These are phyloP conservation scores for Musa itinerans DNA, from an alignment of 176 grass and related monocot genomes.

Conservation along the genomic window DNA sequence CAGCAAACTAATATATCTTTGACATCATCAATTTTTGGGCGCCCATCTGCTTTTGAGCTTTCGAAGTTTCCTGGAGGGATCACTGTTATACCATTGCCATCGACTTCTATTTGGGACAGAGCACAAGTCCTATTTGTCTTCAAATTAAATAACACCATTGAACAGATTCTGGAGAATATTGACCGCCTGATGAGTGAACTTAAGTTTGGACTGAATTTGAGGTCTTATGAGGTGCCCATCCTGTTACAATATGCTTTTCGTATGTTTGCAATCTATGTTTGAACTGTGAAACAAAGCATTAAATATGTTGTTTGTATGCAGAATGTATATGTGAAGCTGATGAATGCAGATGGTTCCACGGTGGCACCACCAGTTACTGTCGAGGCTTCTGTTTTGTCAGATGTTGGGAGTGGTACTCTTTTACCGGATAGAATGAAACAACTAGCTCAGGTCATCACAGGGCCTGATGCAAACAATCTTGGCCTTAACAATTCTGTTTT, in stretches of 20 bases:
- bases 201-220: slow-evolving; percentile 64
- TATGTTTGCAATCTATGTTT: background rate
- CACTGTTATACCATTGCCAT: slow-evolving; percentile 50
- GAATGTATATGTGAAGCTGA: slow-evolving; percentile 59
- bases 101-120: slow-evolving; percentile 48
- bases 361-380: slow-evolving; percentile 44
- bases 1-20: slow-evolving; percentile 57
- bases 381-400: slow-evolving; percentile 42
- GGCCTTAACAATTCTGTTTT: slow-evolving; percentile 81
- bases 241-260: background rate
- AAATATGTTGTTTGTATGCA: slow-evolving; percentile 18
- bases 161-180: slow-evolving; percentile 54
- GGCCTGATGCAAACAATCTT: slow-evolving; percentile 44
- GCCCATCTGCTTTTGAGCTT: slow-evolving; percentile 49
- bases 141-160: slow-evolving; percentile 52
- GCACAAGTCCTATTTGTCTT: slow-evolving; percentile 55
- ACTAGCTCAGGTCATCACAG: slow-evolving; percentile 56
- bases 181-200: slow-evolving; percentile 52
- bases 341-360: slow-evolving; percentile 56
- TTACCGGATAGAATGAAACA: slow-evolving; percentile 71
- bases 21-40: slow-evolving; percentile 51
- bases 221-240: slow-evolving; percentile 47
- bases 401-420: slow-evolving; percentile 42
- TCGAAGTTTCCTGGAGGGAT: slow-evolving; percentile 60
- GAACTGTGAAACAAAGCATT: background rate